Evolutionary conservation across 192 early-diverging fungal genomes (phyloP), one percentile per base, ranked within the genome.

Genomic region (Linnemannia exigua): DNA sequence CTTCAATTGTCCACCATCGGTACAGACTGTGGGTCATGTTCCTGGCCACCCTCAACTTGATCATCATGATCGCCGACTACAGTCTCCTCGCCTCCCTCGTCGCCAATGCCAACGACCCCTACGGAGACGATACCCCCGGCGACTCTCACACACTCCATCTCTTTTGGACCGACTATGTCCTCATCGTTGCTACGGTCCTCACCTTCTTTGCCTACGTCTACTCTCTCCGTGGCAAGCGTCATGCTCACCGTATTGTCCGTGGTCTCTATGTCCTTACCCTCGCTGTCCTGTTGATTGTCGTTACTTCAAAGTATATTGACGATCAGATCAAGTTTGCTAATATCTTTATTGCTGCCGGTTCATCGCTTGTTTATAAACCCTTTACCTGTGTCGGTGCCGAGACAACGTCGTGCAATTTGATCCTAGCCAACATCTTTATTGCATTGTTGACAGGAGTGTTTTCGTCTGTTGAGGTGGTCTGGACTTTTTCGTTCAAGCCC

Each of bases 21-120:
- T 63, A 63, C 58, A 63, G 58, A 14, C 58, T 63, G 25, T 63
- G 58, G 58, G 9, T 63, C 25, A 63, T 63, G 58, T 63, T 63
- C 58, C 58, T 63, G 2, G 58, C 3, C 5, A 63, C 58, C n/a
- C 11, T 63, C 58, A 63, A 63, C 58, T 25, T 63, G 58, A 11
- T 63, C 28, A 63, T 63, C 9, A 63, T 63, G 58, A 63, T 63
- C 28, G 58, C 28, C 12, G 58, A 63, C 58, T 63, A 63, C 28
- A 28, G 25, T 11, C 31, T 31, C 58, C 28, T 63, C 25, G 58
- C 58, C 28, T 12, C 58, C 28, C 12, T 63, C 11, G 58, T 63
- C 58, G 58, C 58, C 8, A 63, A 31, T 7, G n/a, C 58, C 8
- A 63, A 63, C 28, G 58, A 63, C 28, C 58, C 58, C 58, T 63